A percentile compares a stretch with the other conserved stretches of the same genome.
Conservation (phyloP, 2,329 filamentous ascomycete genomes). For the Cercospora sesami region DNA sequence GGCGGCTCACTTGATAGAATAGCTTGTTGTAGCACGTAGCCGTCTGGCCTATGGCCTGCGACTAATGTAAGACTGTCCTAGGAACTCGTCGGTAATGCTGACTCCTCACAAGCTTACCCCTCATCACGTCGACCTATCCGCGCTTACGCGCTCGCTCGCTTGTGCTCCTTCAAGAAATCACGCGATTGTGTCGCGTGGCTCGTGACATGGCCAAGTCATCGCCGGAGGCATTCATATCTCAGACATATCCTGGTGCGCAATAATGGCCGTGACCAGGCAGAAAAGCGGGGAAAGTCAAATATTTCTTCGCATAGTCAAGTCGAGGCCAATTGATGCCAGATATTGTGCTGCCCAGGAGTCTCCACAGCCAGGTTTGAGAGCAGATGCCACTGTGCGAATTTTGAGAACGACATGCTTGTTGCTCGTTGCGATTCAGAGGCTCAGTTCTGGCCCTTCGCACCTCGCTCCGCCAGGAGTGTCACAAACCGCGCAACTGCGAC, state of each 20-base stretch:
- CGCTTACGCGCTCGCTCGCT: neutral
- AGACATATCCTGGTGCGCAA: neutral
- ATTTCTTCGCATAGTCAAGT: neutral
- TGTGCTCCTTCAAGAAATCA: neutral
- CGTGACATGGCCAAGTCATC: neutral
- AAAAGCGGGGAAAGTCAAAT: neutral
- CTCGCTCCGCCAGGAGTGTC: too few relatives aligned
- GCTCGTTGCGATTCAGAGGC: neutral
- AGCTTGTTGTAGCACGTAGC: neutral
- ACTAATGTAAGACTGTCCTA: neutral
- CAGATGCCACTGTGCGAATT: neutral
- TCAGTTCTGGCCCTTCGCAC: neutral
- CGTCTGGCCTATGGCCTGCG: neutral
- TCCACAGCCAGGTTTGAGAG: neutral
- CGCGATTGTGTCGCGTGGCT: neutral
- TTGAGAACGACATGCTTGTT: too few relatives aligned
- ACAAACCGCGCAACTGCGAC: neutral
- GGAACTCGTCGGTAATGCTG: neutral
- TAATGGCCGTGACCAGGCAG: neutral
- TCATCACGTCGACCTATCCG: neutral
- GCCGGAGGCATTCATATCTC: neutral
- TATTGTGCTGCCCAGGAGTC: neutral
- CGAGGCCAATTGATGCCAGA: neutral
- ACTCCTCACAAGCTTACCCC: neutral
- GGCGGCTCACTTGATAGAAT: neutral